Conservation (phyloP, 2,329 filamentous ascomycete species). For the Penicillium sp. region DNA sequence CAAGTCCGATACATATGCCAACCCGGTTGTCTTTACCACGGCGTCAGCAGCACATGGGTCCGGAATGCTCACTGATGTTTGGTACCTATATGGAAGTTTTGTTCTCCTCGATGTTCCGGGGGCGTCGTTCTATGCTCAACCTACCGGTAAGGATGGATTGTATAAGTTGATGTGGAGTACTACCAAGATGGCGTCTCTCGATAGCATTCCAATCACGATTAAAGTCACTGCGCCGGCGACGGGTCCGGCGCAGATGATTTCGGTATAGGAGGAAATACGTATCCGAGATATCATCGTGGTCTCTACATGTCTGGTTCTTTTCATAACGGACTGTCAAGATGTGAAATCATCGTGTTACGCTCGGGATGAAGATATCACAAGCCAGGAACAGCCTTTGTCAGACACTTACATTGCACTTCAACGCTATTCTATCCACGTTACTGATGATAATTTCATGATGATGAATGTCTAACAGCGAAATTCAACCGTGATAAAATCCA, state of each 20-base stretch:
- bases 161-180: slow-evolving; percentile 1
- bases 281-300: too few relatives aligned
- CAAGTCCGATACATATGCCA: background rate
- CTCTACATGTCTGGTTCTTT: too few relatives aligned
- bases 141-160: slow-evolving; percentile 1
- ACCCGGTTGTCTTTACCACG: background rate
- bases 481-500: too few relatives aligned
- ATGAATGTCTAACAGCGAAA: too few relatives aligned
- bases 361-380: too few relatives aligned
- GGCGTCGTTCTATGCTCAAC: slow-evolving; percentile 4
- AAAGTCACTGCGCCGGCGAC: slow-evolving; percentile 2
- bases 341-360: too few relatives aligned
- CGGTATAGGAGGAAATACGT: too few relatives aligned
- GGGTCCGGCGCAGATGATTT: background rate
- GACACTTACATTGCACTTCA: too few relatives aligned
- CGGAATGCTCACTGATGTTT: slow-evolving; percentile 4
- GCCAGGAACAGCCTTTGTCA: too few relatives aligned
- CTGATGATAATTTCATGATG: too few relatives aligned
- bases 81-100: slow-evolving; percentile 6
- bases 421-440: too few relatives aligned
- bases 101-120: slow-evolving; percentile 1
- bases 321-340: too few relatives aligned
- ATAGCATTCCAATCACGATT: slow-evolving; percentile 2
- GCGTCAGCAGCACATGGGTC: background rate
- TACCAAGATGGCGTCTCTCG: background rate